Evolutionary conservation across 306 rosid species (phyloP).

Genomic region (Abrus pulchellus): DNA sequence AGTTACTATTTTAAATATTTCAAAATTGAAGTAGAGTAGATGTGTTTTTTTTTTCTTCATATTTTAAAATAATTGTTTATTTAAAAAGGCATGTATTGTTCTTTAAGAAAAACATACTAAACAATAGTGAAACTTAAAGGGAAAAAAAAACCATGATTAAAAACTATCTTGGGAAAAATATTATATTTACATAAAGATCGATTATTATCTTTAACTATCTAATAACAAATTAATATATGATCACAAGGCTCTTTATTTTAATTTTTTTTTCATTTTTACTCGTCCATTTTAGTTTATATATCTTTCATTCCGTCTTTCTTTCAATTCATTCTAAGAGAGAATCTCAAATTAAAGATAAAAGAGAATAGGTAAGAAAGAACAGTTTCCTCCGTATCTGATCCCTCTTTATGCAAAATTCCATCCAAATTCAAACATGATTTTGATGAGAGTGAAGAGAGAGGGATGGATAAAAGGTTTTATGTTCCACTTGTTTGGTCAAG

Average conservation of each 20-base stretch:
- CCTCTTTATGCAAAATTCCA: not conserved
- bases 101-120: not conserved
- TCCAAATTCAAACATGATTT: conserved; percentile 4
- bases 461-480: not conserved
- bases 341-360: not conserved
- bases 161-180: not conserved
- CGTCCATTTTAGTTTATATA: not conserved
- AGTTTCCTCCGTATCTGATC: not conserved
- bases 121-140: not conserved
- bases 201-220: not conserved
- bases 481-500: not conserved
- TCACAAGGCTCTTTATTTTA: not conserved
- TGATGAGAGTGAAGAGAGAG: not conserved
- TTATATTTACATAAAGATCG: too few relatives aligned
- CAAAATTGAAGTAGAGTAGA: too few relatives aligned
- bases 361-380: not conserved
- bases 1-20: too few relatives aligned
- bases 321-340: not conserved
- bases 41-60: too few relatives aligned
- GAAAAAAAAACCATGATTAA: not conserved
- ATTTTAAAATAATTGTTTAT: too few relatives aligned
- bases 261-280: too few relatives aligned
- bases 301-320: not conserved
- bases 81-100: too few relatives aligned
- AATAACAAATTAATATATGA: not conserved